phyloP scores from a whole-genome alignment of 345 rosid genomes.

The Populus ilicifolia region DNA sequence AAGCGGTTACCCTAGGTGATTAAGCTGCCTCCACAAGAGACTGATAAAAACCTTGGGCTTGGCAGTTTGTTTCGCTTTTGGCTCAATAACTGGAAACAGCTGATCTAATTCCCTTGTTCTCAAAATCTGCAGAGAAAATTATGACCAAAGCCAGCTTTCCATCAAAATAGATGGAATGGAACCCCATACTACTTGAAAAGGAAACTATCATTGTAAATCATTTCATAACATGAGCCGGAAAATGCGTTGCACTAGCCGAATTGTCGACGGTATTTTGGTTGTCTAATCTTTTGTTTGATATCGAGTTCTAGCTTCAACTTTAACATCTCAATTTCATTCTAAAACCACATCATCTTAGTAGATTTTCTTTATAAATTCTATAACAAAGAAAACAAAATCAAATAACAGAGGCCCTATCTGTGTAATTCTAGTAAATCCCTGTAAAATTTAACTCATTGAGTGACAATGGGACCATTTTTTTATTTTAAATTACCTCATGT shows the following conservation, averaged over 20 bases:
- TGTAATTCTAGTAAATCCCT: not conserved
- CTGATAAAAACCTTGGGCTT: conserved; percentile 64
- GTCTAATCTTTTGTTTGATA: not conserved
- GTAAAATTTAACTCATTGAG: not conserved
- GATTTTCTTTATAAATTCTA: not conserved
- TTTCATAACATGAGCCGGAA: not conserved
- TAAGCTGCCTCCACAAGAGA: conserved; percentile 91
- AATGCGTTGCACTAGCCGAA: not conserved
- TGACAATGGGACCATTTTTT: not conserved
- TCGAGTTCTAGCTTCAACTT: not conserved
- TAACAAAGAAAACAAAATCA: not conserved
- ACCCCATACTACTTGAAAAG: not conserved
- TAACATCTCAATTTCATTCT: not conserved
- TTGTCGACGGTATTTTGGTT: not conserved
- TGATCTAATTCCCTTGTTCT: conserved; percentile 50
- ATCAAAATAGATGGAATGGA: not conserved
- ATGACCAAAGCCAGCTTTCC: not conserved
- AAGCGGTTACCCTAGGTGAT: conserved; percentile 66
- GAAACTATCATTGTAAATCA: not conserved
- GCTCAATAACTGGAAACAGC: conserved; percentile 68
- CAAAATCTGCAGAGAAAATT: conserved; percentile 32
- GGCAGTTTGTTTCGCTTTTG: conserved; percentile 60
- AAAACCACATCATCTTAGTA: not conserved
- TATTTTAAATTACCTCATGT: conserved; percentile 41
- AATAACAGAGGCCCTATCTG: not conserved